Base-by-base conservation (phyloP, 805 yeast genomes). In the Saturnispora mendoncae region DNA sequence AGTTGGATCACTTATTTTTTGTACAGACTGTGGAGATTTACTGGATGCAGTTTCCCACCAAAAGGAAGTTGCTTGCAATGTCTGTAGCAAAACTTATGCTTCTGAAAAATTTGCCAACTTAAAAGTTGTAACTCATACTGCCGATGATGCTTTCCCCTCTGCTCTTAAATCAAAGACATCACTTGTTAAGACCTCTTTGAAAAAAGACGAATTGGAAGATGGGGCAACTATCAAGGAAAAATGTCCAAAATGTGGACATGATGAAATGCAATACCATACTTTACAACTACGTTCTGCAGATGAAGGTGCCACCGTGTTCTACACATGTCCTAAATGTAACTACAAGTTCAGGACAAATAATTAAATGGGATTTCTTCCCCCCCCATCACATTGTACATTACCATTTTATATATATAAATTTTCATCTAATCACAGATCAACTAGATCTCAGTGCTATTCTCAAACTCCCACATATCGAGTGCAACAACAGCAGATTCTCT, bases 281-380 rank as follows among this genome's bases (percentile, higher is more conserved):
- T 69, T 92, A 51, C 99, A 92, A 65, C 72, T 92, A 53, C 79
- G 99, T 66, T 84, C 95, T 41, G 99, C 98, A 1, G 99, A 92
- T 72, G 99, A 92, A 72, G 99, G 98, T 72, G 95, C 98, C 23
- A 92, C 99, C 8, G 97, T 92, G 27, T 92, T 92, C 60, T 94
- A 92, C 66, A 90, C 98, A 1, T 92, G 98, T 69, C 81, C 95
- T 1, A 67, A 74, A 32, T 92, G 99, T 72, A 87, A 88, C 33
- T 86, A 90, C 72, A 78, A 85, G 55, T 88, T 84, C 70, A 81
- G 97, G 68, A 88, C 96, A 28, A 90, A 92, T 62, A 92, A 92
- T 61, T 90, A 55, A n/a, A n/a, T n/a, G n/a, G n/a, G n/a, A n/a
- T n/a, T n/a, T n/a, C n/a, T n/a, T n/a, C n/a, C n/a, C n/a, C n/a